phyloP scores from a whole-genome alignment of 1,284 basidiomycete genomes.

The Trichosporon coremiiforme region DNA sequence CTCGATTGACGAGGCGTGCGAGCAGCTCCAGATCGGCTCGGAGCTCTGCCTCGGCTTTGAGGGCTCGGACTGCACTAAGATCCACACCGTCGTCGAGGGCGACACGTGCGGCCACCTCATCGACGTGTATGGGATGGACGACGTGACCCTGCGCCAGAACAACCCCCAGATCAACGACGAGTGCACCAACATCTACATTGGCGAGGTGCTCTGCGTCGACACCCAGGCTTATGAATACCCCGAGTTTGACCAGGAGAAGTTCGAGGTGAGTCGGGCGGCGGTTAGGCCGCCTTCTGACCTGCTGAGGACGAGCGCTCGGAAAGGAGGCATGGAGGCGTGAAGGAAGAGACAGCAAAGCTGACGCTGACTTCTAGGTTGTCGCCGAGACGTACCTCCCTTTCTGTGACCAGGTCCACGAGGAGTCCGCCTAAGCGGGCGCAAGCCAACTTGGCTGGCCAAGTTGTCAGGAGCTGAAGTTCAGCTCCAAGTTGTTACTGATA shows the following conservation, averaged over 20 bases:
- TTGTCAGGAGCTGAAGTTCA: not conserved
- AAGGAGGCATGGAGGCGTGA: too few species aligned
- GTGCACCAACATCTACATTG: constrained; percentile 57
- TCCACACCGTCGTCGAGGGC: constrained; percentile 53
- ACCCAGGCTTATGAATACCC: constrained; percentile 50
- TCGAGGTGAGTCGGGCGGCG: constrained; percentile 50
- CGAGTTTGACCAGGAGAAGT: constrained; percentile 45
- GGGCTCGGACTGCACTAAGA: constrained; percentile 54
- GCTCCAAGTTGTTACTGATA: not conserved
- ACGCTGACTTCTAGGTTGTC: constrained; percentile 35
- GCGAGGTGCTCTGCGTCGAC: constrained; percentile 57
- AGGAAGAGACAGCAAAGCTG: too few species aligned
- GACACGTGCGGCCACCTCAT: constrained; percentile 55
- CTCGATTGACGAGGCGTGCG: constrained; percentile 52
- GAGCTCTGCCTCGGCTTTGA: constrained; percentile 54
- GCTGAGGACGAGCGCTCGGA: too few species aligned
- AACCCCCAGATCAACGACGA: constrained; percentile 56
- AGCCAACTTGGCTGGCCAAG: constrained; percentile 4
- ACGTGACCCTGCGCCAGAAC: constrained; percentile 52
- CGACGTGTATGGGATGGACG: constrained; percentile 48
- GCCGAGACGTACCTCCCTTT: constrained; percentile 52
- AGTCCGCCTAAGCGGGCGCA: not conserved
- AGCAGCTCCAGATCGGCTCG: constrained; percentile 52
- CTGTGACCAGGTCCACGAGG: constrained; percentile 29
- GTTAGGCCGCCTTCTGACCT: too few species aligned